Evolutionary conservation across 768 basidiomycete species (phyloP).

Genomic region (Mycena capillaripes): DNA sequence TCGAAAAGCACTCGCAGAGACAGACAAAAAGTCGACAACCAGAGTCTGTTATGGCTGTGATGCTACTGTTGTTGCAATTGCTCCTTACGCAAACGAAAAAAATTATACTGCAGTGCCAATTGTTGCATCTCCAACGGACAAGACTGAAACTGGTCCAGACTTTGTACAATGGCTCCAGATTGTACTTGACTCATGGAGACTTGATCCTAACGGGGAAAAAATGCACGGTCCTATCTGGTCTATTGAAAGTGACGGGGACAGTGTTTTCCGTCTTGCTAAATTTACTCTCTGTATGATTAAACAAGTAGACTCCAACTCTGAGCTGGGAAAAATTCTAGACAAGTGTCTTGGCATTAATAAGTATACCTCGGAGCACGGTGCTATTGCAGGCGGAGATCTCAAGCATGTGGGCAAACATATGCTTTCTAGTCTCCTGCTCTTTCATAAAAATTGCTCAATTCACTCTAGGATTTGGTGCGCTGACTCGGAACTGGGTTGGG

Average conservation of each 20-base stretch:
- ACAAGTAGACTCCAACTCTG: conserved; percentile 19
- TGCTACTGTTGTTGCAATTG: conserved; percentile 46
- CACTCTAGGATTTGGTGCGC: conserved; percentile 38
- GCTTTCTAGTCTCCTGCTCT: neutral
- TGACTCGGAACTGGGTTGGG: conserved; percentile 36
- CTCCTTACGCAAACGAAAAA: conserved; percentile 38
- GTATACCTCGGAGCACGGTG: conserved; percentile 34
- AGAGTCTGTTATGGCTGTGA: conserved; percentile 43
- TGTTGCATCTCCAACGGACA: conserved; percentile 42
- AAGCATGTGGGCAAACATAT: conserved; percentile 47
- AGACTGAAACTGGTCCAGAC: conserved; percentile 36
- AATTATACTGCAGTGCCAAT: conserved; percentile 43
- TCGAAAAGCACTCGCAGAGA: conserved; percentile 27
- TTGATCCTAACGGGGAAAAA: conserved; percentile 35
- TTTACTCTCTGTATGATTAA: conserved; percentile 35
- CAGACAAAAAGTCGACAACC: conserved; percentile 17
- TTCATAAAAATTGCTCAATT: neutral
- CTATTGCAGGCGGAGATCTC: conserved; percentile 43
- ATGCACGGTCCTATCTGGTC: conserved; percentile 41
- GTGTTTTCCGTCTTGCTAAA: conserved; percentile 40
- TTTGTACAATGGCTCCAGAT: conserved; percentile 34
- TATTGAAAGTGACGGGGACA: conserved; percentile 47
- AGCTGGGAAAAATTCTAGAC: conserved; percentile 32
- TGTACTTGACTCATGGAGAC: conserved; percentile 35
- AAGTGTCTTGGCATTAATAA: conserved; percentile 41